Conservation (phyloP, 1,139 yeast species). For the Pichia terricola region DNA sequence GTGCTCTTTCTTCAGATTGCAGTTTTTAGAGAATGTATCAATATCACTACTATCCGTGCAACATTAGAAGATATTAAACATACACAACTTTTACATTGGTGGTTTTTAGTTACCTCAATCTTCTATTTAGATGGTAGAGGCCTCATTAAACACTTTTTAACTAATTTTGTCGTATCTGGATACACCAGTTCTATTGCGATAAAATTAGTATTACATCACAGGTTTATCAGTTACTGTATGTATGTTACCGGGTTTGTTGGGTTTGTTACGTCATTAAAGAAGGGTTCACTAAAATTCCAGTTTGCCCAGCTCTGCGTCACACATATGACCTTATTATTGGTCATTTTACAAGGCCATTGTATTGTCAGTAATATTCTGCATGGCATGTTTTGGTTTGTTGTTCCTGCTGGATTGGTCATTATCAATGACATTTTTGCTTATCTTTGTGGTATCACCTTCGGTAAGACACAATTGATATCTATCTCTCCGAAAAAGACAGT, state of each 20-base stretch:
- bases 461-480: conserved; percentile 83
- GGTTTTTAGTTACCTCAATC: conserved; percentile 66
- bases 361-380: conserved; percentile 82
- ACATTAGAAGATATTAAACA: conserved; percentile 69
- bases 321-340: conserved; percentile 85
- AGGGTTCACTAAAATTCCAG: conserved; percentile 84
- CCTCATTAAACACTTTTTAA: conserved; percentile 53
- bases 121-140: conserved; percentile 86
- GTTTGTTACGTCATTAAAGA: conserved; percentile 82
- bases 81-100: conserved; percentile 87
- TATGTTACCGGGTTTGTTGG: conserved; percentile 84
- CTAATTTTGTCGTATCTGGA: conserved; percentile 33
- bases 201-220: conserved; percentile 52
- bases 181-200: conserved; percentile 31
- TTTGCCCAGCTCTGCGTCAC: conserved; percentile 90
- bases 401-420: conserved; percentile 87
- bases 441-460: conserved; percentile 94
- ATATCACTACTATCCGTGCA: conserved; percentile 77
- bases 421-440: conserved; percentile 95
- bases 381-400: conserved; percentile 89
- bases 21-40: conserved; percentile 85
- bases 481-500: conserved; percentile 96
- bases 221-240: conserved; percentile 72
- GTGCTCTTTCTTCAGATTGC: conserved; percentile 69
- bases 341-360: conserved; percentile 90